Evolutionary conservation across 2,329 filamentous ascomycete genomes (phyloP), one percentile per base, ranked within the genome.

Genomic region (Elsinoe arachidis): DNA sequence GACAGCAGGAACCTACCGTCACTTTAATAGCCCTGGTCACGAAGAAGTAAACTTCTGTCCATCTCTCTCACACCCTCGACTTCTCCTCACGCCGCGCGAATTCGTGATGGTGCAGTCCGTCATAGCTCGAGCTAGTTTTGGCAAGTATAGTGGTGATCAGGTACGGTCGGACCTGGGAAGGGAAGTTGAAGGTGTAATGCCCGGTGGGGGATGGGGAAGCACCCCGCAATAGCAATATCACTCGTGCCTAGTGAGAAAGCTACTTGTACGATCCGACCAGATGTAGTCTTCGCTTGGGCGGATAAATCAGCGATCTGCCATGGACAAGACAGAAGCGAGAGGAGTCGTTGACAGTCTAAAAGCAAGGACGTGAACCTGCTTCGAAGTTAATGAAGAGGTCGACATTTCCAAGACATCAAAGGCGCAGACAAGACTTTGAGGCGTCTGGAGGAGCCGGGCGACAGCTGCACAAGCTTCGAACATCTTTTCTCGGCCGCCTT

Each of bases 61-160:
- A 51, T 39, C 34, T 53, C 49, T 26, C 14, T 17, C 33, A 11
- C 49, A 11, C 21, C 49, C n/a, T 37, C 34, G 35, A 38, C 49
- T 53, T 39, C 49, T 53, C 49, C 49, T 53, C 49, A 53, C 49
- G 49, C 34, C 34, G 49, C 38, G 33, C 33, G 23, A 37, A 10
- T 53, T 53, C 34, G 33, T 53, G 49, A 53, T 53, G 49, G 49
- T 53, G 19, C 33, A 38, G 34, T 53, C 49, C 49, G 49, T 53
- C 49, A 53, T 53, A 53, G 49, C 49, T 37, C 33, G 9, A 12
- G 12, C 49, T 53, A 53, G 34, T 53, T 53, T 26, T 34, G 33
- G 33, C 17, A 53, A 39, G 15, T 39, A 39, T 26, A 26, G 19
- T 37, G 49, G 26, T 38, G 49, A 53, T 53, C 49, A 53, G 49